These are phyloP conservation scores for Trametes sanguinea DNA, from an alignment of 768 basidiomycete species.

Conservation along the genomic window DNA sequence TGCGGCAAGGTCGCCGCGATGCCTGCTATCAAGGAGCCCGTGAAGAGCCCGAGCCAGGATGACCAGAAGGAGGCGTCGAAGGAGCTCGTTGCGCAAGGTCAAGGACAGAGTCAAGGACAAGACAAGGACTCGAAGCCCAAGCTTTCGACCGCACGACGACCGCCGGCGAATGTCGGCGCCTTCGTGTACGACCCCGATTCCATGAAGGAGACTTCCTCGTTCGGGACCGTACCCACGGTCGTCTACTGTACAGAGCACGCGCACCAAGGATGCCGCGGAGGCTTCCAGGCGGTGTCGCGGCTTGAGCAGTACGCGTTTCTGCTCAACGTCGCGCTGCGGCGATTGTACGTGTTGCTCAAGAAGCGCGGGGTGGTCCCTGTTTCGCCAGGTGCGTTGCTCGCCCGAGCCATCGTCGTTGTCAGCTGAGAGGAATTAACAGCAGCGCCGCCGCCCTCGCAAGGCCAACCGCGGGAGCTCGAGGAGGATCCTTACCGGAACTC, in stretches of 20 bases:
- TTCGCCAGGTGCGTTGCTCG: slow-evolving; percentile 59
- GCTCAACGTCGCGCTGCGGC: slow-evolving; percentile 90
- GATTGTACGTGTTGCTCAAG: slow-evolving; percentile 84
- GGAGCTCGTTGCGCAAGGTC: slow-evolving; percentile 41
- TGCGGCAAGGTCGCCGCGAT: slow-evolving; percentile 81
- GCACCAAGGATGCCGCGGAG: slow-evolving; percentile 61
- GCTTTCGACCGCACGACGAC: slow-evolving; percentile 63
- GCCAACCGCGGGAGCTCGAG: slow-evolving; percentile 41
- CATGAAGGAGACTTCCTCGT: slow-evolving; percentile 64
- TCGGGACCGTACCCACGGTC: slow-evolving; percentile 70
- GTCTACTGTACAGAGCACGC: slow-evolving; percentile 82
- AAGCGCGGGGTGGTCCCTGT: slow-evolving; percentile 89
- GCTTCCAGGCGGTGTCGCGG: slow-evolving; percentile 90
- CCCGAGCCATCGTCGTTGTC: slow-evolving; percentile 2
- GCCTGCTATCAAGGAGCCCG: slow-evolving; percentile 55
- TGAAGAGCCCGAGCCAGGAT: slow-evolving; percentile 46
- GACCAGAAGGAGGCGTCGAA: slow-evolving; percentile 40
- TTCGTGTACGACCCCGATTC: slow-evolving; percentile 81
- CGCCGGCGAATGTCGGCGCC: slow-evolving; percentile 76
- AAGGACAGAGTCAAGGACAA: slow-evolving; percentile 23
- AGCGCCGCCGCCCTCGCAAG: slow-evolving; percentile 14
- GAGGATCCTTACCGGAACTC: slow-evolving; percentile 85
- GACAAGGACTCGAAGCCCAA: slow-evolving; percentile 49
- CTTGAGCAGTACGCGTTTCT: slow-evolving; percentile 98
- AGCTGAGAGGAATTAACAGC: slow-evolving; percentile 6